phyloP scores from a whole-genome alignment of 345 rosid genomes.

The Salix koriyanagi region DNA sequence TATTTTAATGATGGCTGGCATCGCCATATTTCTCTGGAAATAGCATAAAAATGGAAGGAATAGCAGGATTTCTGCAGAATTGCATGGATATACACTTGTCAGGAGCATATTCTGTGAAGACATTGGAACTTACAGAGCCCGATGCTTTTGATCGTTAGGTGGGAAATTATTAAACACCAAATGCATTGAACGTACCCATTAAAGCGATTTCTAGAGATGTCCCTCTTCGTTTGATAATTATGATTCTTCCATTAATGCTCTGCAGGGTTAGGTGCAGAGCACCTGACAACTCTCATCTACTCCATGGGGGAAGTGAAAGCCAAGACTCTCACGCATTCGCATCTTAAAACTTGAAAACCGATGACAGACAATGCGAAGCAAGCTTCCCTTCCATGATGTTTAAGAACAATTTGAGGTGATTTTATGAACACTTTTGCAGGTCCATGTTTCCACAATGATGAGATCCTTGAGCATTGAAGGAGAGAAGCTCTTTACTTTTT shows the following conservation, averaged over 20 bases:
- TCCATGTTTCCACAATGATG: no score
- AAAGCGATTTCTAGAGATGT: background rate
- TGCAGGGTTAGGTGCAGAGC: background rate
- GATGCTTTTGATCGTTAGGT: background rate
- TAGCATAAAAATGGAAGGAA: background rate
- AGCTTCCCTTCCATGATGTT: no score
- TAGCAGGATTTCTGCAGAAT: background rate
- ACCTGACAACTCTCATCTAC: background rate
- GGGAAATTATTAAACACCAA: background rate
- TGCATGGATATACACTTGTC: background rate
- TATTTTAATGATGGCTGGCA: no score
- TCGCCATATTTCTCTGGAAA: no score
- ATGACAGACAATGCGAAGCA: no score
- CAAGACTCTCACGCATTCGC: no score
- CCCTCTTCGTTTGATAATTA: background rate
- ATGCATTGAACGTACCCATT: background rate
- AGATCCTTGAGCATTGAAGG: no score
- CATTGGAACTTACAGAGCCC: background rate
- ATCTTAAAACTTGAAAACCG: no score
- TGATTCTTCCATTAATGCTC: background rate
- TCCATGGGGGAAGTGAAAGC: background rate
- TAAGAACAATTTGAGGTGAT: no score
- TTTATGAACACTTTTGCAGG: no score
- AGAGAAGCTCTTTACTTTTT: no score
- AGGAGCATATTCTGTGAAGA: background rate